phyloP scores from a whole-genome alignment of 192 early-diverging fungal species.

The Glomus cerebriforme region DNA sequence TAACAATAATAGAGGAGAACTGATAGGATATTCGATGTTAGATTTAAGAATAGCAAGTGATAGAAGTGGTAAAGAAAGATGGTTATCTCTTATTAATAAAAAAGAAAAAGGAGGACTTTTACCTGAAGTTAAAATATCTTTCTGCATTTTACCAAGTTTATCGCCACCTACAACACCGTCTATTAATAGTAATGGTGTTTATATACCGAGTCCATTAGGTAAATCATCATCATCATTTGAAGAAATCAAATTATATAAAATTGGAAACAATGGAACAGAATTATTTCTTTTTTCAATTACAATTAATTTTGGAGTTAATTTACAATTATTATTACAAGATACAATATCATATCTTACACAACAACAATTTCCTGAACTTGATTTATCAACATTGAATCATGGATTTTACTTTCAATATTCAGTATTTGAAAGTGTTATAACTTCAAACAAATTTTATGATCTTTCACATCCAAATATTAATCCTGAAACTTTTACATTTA shows the following conservation, averaged over 20 bases:
- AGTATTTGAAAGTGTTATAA: conserved; percentile 19
- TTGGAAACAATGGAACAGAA: conserved; percentile 15
- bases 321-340: conserved; percentile 28
- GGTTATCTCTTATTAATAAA: conserved; percentile 38
- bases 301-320: conserved; percentile 33
- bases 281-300: conserved; percentile 26
- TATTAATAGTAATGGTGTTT: not conserved
- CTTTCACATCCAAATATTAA: conserved; percentile 31
- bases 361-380: conserved; percentile 23
- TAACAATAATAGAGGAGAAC: conserved; percentile 34
- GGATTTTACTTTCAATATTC: conserved; percentile 30
- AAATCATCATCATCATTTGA: not conserved
- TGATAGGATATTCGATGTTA: conserved; percentile 45
- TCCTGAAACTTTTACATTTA: conserved; percentile 27
- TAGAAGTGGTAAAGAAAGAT: conserved; percentile 35
- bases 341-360: conserved; percentile 8
- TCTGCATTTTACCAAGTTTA: conserved; percentile 34
- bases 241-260: conserved; percentile 10
- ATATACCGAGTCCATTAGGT: not conserved
- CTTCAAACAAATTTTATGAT: conserved; percentile 28
- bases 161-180: conserved; percentile 13
- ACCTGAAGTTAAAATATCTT: conserved; percentile 47
- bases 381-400: conserved; percentile 4
- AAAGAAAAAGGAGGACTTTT: conserved; percentile 33
- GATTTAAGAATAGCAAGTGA: conserved; percentile 41